Evolutionary conservation across 2,329 filamentous ascomycete species (phyloP), one percentile per base, ranked within the genome.

Genomic region (Ophiocordyceps camponoti-floridani): DNA sequence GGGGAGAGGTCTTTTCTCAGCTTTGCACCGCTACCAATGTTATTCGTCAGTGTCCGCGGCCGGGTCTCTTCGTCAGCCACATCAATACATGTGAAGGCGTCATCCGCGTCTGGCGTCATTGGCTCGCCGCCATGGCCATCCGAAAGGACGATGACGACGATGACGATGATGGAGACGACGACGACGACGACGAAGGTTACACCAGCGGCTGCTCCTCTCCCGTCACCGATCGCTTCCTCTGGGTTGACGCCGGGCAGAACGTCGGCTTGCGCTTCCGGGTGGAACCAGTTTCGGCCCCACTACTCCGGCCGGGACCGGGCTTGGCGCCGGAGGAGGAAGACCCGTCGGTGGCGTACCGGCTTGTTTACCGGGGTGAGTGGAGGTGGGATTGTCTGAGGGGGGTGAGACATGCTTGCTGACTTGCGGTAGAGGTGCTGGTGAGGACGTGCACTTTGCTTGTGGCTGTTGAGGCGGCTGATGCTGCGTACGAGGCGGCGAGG

Each of bases 1-100:
- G 72, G 1, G 71, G 76, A 48, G 83, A 87, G 59, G 63, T 77
- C 16, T 88, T 89, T 56, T 77, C 79, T 1, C 84, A 91, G 60
- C 68, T 91, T 11, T 82, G 80, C 55, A 72, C 76, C 5, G 67
- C 75, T 23, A 74, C 74, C 8, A 84, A 79, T 53, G 60, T 93
- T 35, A 78, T 85, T 48, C 79, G 79, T 55, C 65, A 77, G 28
- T 75, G 77, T 1, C 71, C 76, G 1, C 68, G 67, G 27, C 69
- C 66, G 19, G 78, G 76, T 4, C 57, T 83, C 0, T 79, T 77
- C 48, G 70, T 80, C 44, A 77, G 75, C 40, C 65, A 77, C 48
- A 70, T 80, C 44, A 77, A 75, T 40, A 65, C 89, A 37, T 72
- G 75, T 45, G 78, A 87, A 46, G 69, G 79, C 1, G 72, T 85